Conservation (phyloP, 768 basidiomycete genomes). For the Suillus paluster region DNA sequence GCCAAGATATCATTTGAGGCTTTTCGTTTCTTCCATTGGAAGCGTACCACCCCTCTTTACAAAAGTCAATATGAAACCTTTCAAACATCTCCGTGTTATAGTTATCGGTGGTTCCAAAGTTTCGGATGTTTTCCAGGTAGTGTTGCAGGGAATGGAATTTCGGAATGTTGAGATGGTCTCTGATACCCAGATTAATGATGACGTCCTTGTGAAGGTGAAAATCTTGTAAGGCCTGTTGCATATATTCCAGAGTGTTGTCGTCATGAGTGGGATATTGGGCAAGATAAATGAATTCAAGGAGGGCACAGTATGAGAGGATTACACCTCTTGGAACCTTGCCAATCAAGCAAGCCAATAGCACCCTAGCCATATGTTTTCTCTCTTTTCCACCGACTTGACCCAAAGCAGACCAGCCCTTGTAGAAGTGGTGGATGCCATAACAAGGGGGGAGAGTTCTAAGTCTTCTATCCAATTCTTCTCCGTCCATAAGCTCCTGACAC, state of each 20-base stretch:
- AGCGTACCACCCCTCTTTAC: slow-evolving; percentile 41
- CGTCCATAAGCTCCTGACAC: slow-evolving; percentile 4
- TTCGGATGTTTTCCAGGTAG: slow-evolving; percentile 21
- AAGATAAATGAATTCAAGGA: slow-evolving; percentile 43
- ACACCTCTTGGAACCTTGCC: slow-evolving; percentile 34
- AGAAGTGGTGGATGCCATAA: not conserved
- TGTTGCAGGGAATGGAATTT: slow-evolving; percentile 33
- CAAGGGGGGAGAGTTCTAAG: not conserved
- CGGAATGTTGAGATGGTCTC: slow-evolving; percentile 32
- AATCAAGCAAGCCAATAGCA: slow-evolving; percentile 23
- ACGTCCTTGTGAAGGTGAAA: slow-evolving; percentile 41
- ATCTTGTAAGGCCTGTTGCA: slow-evolving; percentile 25
- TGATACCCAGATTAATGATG: slow-evolving; percentile 34
- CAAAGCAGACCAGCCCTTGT: not conserved
- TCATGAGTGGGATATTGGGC: slow-evolving; percentile 35
- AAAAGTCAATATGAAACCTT: slow-evolving; percentile 41
- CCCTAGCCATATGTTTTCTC: not conserved
- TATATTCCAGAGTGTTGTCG: slow-evolving; percentile 22
- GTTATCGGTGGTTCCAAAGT: slow-evolving; percentile 28
- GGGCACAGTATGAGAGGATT: slow-evolving; percentile 36
- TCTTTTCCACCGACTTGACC: not conserved
- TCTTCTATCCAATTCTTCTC: too few species aligned
- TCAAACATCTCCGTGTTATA: slow-evolving; percentile 30
- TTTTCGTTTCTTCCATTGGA: slow-evolving; percentile 41
- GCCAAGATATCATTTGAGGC: slow-evolving; percentile 43